These are phyloP conservation scores for Adansonia gregorii DNA, from an alignment of 441 rosid species.

Conservation along the genomic window DNA sequence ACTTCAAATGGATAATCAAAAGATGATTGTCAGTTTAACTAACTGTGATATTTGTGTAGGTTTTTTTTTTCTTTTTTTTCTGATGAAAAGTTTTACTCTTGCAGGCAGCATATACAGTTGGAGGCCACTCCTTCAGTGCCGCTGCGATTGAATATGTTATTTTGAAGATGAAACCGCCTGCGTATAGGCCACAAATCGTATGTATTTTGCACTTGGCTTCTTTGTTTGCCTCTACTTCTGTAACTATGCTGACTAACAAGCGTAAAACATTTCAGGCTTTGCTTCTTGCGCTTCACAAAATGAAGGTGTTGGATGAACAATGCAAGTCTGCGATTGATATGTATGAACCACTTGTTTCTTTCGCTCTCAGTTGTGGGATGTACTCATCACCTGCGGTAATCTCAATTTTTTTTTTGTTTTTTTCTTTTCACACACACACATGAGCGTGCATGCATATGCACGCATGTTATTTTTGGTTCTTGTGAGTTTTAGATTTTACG, in stretches of 20 bases:
- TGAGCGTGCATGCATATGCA: background rate
- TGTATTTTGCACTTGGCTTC: slow-evolving; percentile 14
- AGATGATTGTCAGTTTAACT: background rate
- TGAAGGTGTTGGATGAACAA: slow-evolving; percentile 78
- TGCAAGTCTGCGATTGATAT: slow-evolving; percentile 55
- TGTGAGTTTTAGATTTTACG: slow-evolving; percentile 8
- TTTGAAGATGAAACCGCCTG: slow-evolving; percentile 85
- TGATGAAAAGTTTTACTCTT: slow-evolving; percentile 26
- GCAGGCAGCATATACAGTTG: slow-evolving; percentile 92
- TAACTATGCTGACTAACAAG: slow-evolving; percentile 21
- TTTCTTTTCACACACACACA: too few species aligned
- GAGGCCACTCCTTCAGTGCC: slow-evolving; percentile 86
- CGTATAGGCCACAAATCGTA: slow-evolving; percentile 86
- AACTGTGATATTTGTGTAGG: background rate
- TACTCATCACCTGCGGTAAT: slow-evolving; percentile 88
- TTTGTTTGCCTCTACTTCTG: slow-evolving; percentile 14
- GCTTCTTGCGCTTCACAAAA: slow-evolving; percentile 83
- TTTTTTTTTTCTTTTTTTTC: background rate
- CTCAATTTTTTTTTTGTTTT: background rate
- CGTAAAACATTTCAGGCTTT: slow-evolving; percentile 56
- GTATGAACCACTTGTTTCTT: slow-evolving; percentile 69
- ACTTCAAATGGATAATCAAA: background rate
- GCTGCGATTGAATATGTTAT: slow-evolving; percentile 70
- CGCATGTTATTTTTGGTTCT: background rate
- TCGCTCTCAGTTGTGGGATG: slow-evolving; percentile 89